Base-by-base conservation (phyloP, 2,329 filamentous ascomycete species). In the Colletotrichum sp. region DNA sequence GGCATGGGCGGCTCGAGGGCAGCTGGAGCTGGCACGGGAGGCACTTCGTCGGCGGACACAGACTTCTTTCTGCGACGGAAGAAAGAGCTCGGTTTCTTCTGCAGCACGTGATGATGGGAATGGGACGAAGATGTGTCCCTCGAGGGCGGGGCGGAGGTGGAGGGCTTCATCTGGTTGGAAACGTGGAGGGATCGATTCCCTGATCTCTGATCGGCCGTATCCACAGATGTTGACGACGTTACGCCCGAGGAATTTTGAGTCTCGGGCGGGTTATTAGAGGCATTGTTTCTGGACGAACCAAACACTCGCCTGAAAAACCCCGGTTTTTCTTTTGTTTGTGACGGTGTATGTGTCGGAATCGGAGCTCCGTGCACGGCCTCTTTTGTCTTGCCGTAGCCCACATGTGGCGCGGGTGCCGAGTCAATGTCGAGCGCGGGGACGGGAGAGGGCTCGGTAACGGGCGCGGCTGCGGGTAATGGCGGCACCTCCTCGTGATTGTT, bases 251-350 rank as follows among this genome's bases (percentile, higher is more conserved):
- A 69, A 66, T 57, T 65, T 75, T 49, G 71, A 64, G 52, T 68
- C 62, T 66, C 60, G 80, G 60, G 60, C 24, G 72, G 72, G 62
- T 70, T 76, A 71, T 75, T 79, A 71, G 81, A 80, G 77, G 81
- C 82, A 78, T 83, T 88, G 65, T 86, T 90, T 82, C 90, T 94
- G 44, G 94, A 92, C 12, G 93, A 94, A 60, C 88, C 95, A 87
- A 99, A 99, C 52, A 99, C 95, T 78, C 96, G 92, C 80, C 95
- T 93, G 87, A 99, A 99, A 87, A 99, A 99, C 24, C 97, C 96
- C 10, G 92, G 95, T 73, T 93, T 92, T 81, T 95, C 93, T 82
- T 94, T 95, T 69, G 88, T 83, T 72, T 84, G 85, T 80, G 87
- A 79, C 84, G 87, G 77, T 81, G 86, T 77, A 85, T 84, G 89